These are phyloP conservation scores for Canavalia gladiata DNA, from an alignment of 306 rosid genomes.

Conservation along the genomic window DNA sequence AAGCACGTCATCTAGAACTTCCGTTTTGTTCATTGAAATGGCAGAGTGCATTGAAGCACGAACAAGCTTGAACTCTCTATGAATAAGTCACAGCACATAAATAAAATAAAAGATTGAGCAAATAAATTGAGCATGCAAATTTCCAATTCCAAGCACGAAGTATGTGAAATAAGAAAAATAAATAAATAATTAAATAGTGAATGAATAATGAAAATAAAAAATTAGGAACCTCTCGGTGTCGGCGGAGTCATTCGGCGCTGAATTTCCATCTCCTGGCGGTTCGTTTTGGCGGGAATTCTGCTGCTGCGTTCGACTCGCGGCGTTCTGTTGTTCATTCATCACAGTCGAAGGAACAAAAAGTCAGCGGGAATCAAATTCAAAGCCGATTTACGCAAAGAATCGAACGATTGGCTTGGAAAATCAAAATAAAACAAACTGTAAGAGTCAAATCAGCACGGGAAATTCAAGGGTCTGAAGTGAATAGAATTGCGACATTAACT, in stretches of 20 bases:
- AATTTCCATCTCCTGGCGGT: slow-evolving; percentile 46
- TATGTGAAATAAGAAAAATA: background rate
- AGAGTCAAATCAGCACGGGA: slow-evolving; percentile 3
- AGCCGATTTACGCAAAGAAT: slow-evolving; percentile 17
- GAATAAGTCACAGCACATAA: slow-evolving; percentile 26
- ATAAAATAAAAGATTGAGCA: background rate
- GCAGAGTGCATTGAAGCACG: slow-evolving; percentile 82
- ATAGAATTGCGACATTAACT: slow-evolving; percentile 26
- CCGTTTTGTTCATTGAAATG: slow-evolving; percentile 77
- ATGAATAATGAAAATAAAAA: background rate
- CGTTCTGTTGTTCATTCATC: slow-evolving; percentile 56
- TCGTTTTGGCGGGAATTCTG: slow-evolving; percentile 55
- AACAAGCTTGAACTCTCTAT: slow-evolving; percentile 73
- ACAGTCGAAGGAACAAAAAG: slow-evolving; percentile 23
- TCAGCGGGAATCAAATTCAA: background rate
- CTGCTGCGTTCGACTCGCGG: slow-evolving; percentile 54
- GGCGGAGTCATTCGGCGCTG: slow-evolving; percentile 47
- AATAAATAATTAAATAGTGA: too few relatives aligned
- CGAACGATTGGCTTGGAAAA: background rate
- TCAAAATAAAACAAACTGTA: background rate
- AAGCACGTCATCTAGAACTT: slow-evolving; percentile 75
- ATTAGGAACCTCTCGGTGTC: slow-evolving; percentile 64
- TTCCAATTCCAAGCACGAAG: background rate
- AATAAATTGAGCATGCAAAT: slow-evolving; percentile 6
- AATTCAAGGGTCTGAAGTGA: background rate